Evolutionary conservation across 805 yeast species (phyloP), one percentile per base, ranked within the genome.

Genomic region (Barnettozyma pratensis): DNA sequence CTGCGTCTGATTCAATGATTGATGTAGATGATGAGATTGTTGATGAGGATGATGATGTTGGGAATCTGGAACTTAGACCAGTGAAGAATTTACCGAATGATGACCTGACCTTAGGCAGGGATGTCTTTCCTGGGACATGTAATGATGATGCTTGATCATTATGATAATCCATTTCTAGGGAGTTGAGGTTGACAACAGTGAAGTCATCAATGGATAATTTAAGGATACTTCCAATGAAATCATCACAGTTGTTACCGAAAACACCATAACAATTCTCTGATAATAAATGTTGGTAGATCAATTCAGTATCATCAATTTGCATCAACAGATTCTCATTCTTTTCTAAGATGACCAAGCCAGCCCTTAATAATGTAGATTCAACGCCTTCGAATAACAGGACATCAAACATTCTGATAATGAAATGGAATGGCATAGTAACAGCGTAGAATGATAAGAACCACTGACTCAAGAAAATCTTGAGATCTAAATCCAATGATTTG

Each of bases 381-480:
- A 64, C 74, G 29, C 70, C 87, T 77, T 72, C 84, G 63, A 68
- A 73, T 54, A 64, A 72, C 62, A 69, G 76, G 58, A 67, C 67
- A 66, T 70, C 85, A 73, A 72, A 81, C 64, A 62, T 71, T 61
- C 66, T 76, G 54, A 70, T 75, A 58, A 65, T 71, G 70, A 66
- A 79, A 55, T 49, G 71, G 62, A 66, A 72, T 1, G 87, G 87
- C n/a, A 81, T 71, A 39, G 83, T 81, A 32, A 79, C 77, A 2
- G 83, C 78, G 53, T 72, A 74, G 51, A 80, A 75, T 1, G 84
- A 76, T 42, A 81, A 61, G 72, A 84, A 80, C 87, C 87, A 81
- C 59, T 82, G 86, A 44, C 75, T 74, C n/a, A 81, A 69, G 60
- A 72, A 80, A 42, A 66, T 75, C 50, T 68, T 73, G 55, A 67